Percentiles rank a stretch among this genome's conserved stretches.
Evolutionary conservation across 2,329 filamentous ascomycete species (phyloP).

Genomic region (Verticillium dahliae): DNA sequence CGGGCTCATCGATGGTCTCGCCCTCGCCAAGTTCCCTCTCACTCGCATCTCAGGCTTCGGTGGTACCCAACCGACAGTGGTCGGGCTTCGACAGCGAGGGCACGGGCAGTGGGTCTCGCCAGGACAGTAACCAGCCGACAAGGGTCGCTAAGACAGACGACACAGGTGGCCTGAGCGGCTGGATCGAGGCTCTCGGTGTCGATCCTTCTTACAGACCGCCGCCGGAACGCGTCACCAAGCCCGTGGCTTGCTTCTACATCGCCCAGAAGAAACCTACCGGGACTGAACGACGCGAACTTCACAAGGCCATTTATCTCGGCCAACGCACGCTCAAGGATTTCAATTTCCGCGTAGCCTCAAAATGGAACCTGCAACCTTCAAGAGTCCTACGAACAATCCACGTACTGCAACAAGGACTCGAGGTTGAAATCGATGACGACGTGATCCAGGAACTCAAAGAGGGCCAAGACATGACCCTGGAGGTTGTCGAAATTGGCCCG

Average conservation of each 20-base stretch:
- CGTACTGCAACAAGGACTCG: conserved; percentile 66
- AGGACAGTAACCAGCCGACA: conserved; percentile 46
- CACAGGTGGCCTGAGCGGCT: conserved; percentile 63
- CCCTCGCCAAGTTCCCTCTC: conserved; percentile 62
- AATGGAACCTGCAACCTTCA: conserved; percentile 72
- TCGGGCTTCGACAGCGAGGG: conserved; percentile 48
- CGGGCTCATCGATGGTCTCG: conserved; percentile 56
- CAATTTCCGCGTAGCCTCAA: conserved; percentile 63
- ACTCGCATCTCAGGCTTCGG: conserved; percentile 49
- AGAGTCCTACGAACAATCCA: conserved; percentile 67
- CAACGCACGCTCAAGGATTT: conserved; percentile 72
- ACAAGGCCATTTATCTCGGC: conserved; percentile 80
- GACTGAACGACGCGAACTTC: conserved; percentile 52
- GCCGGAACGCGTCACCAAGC: conserved; percentile 60
- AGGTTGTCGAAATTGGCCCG: conserved; percentile 45
- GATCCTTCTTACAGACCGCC: conserved; percentile 80
- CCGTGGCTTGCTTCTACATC: conserved; percentile 85
- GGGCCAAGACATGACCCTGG: conserved; percentile 83
- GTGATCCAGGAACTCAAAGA: conserved; percentile 77
- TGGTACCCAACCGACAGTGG: conserved; percentile 37
- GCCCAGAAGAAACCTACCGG: conserved; percentile 46
- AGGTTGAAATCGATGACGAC: conserved; percentile 86
- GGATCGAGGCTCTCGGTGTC: conserved; percentile 90
- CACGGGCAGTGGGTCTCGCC: conserved; percentile 38
- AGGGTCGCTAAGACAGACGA: conserved; percentile 49